Evolutionary conservation across 2,329 filamentous ascomycete species (phyloP), one percentile per base, ranked within the genome.

Genomic region (Malbranchea zuffiana): DNA sequence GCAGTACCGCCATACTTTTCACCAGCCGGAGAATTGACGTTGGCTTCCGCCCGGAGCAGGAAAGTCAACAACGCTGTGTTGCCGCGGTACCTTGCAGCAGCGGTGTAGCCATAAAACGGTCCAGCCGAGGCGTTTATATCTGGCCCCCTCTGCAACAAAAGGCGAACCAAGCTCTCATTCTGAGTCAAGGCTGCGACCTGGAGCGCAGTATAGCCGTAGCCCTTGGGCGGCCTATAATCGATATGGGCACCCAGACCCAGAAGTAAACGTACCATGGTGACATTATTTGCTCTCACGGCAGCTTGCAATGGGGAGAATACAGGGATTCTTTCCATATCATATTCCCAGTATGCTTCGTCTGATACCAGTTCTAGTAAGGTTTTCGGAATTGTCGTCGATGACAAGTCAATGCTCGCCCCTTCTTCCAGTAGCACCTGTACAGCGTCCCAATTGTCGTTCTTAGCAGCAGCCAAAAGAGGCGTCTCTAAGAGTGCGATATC

Each of bases 171-270:
- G 19, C 40, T 36, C 4, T 47, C 13, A 37, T 46, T 47, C 28
- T 44, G 43, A 1, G 35, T 15, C 16, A 39, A 43, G 11, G 43
- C 47, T 15, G 44, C 46, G 25, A 44, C 42, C 39, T 53, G 50
- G 21, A 54, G 45, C n/a, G 50, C 49, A 7, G 50, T 52, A 13
- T 39, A 31, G 21, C 46, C 40, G 13, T 33, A 27, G 5, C 32
- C n/a, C 12, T 24, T 19, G 20, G 43, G 28, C 15, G 47, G 40
- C 27, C 44, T 41, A 8, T 29, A 35, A 34, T 47, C 44, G 19
- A 45, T 35, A 32, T 45, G 40, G 6, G 40, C 43, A 20, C 43
- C 44, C 4, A 29, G 30, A 32, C n/a, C 30, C 21, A 47, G 34
- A 42, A 47, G 37, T 28, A 43, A 37, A 24, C 44, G 44, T 31